Base-by-base conservation (phyloP, 345 rosid genomes). In the Camelina hispida region DNA sequence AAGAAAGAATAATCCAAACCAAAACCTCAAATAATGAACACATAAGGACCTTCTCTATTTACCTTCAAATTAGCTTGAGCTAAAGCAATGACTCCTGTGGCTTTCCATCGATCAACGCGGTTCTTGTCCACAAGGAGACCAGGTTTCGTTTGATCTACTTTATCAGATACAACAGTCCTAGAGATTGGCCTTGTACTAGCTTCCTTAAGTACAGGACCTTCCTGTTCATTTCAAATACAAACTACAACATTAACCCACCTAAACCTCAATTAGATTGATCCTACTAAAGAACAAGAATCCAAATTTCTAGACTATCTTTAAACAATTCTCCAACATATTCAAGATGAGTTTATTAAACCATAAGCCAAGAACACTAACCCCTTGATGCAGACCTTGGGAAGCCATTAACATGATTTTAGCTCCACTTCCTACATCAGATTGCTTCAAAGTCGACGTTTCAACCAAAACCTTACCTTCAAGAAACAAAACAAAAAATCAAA, bases 331-430 rank as follows among this genome's bases (percentile, higher is more conserved):
- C 60, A 10, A 59, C 63, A 59, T 10, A 16, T n/a, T n/a, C n/a
- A 15, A 38, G 50, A 17, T 35, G 12, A 16, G 7, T 10, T 53
- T 7, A 25, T 25, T 25, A 42, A 30, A 13, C 8, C 42, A 57
- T 2, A 8, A 62, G 51, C 23, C 23, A 52, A 12, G 56, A 40
- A 52, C 1, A 40, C 66, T 16, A 75, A 93, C 97, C 96, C 98
- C 98, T 86, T 91, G 96, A 72, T 94, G 98, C 16, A 94, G 72
- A 51, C 98, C 98, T 78, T 89, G 93, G 25, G 96, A 87, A 44
- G 93, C 97, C 84, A 91, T 75, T 56, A 94, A 94, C 98, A 94
- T 94, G 69, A 94, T 42, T 78, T 85, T 91, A 0, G 94, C 94
- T 58, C 98, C 98, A 84, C 66, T 83, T 0, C 52, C 72, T 18